Evolutionary conservation across 2,329 filamentous ascomycete species (phyloP).

Genomic region (Coniochaeta sp.): DNA sequence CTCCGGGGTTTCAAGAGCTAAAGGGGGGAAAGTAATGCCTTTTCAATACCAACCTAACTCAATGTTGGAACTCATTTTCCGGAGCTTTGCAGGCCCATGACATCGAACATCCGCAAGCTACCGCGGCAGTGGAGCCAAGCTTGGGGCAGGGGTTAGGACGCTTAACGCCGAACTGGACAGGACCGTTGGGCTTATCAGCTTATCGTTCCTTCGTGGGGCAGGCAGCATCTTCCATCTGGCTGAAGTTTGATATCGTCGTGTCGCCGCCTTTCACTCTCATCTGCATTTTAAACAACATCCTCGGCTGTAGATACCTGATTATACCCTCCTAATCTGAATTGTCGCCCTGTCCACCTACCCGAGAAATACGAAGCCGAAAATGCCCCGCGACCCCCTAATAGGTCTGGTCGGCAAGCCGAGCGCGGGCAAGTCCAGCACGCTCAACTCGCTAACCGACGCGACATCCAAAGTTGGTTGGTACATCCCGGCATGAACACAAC

Average conservation of each 20-base stretch:
- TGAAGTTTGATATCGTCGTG: no score
- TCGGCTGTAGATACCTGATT: no score
- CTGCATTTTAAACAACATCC: no score
- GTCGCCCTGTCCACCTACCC: no score
- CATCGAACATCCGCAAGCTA: not conserved
- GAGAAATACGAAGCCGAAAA: no score
- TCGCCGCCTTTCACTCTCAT: no score
- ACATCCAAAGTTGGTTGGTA: slow-evolving; percentile 97
- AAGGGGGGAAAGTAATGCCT: not conserved
- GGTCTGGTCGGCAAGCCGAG: slow-evolving; percentile 91
- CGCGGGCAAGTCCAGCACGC: slow-evolving; percentile 63
- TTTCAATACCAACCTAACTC: not conserved
- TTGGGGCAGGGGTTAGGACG: not conserved
- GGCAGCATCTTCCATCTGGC: no score
- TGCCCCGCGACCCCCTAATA: slow-evolving; percentile 94
- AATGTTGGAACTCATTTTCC: not conserved
- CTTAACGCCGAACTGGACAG: not conserved
- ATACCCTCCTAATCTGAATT: no score
- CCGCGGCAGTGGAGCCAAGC: not conserved
- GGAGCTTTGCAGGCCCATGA: not conserved
- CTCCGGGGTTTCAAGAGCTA: not conserved
- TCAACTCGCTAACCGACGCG: slow-evolving; percentile 89
- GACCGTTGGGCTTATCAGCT: no score
- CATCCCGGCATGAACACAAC: slow-evolving; percentile 6
- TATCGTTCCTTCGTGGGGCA: no score